Percentiles rank a stretch among this genome's conserved stretches.
phyloP scores from a whole-genome alignment of 1,139 yeast species.

The Hyphopichia khmerensis region DNA sequence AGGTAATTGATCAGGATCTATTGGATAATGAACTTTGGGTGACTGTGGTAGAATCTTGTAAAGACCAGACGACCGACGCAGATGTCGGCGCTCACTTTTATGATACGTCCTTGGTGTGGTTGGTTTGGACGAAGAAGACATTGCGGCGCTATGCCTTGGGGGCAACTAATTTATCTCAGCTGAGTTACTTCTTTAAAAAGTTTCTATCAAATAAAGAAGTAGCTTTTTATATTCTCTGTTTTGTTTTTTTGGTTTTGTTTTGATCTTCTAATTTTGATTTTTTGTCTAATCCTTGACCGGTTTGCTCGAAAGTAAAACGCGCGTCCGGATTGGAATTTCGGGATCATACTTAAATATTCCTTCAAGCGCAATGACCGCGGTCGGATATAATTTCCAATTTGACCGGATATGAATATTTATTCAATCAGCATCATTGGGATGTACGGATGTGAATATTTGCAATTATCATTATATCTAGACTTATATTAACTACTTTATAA shows the following conservation, averaged over 20 bases:
- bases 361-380: too few species aligned
- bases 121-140: slow-evolving; percentile 14
- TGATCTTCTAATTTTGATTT: too few species aligned
- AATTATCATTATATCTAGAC: neutral
- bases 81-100: slow-evolving; percentile 20
- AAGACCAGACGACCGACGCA: slow-evolving; percentile 43
- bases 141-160: neutral
- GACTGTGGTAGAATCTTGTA: slow-evolving; percentile 37
- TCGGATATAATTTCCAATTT: too few species aligned
- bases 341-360: too few species aligned
- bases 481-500: neutral
- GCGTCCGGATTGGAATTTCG: too few species aligned
- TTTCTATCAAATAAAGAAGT: too few species aligned
- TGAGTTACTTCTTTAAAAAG: neutral
- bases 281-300: too few species aligned
- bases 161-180: neutral
- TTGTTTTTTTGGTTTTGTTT: too few species aligned
- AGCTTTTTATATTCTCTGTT: neutral
- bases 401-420: too few species aligned
- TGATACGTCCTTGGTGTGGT: slow-evolving; percentile 13
- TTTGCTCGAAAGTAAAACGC: too few species aligned
- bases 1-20: slow-evolving; percentile 40
- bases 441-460: neutral
- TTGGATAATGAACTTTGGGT: slow-evolving; percentile 43
- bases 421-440: neutral